These are phyloP conservation scores for Ophiosphaerella narmari DNA, from an alignment of 2,329 filamentous ascomycete genomes.

Conservation along the genomic window DNA sequence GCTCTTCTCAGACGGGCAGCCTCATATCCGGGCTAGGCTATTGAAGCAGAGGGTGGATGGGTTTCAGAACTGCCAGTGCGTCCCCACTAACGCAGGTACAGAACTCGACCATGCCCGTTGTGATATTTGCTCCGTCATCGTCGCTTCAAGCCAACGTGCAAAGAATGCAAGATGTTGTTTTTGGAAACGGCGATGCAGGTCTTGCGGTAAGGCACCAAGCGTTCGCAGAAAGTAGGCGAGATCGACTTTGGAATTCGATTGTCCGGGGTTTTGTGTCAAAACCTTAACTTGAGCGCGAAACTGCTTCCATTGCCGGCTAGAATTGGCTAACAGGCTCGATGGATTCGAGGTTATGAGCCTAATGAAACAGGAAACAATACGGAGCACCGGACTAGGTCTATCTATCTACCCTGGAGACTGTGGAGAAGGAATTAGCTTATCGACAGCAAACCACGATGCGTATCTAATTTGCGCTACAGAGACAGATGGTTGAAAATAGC, in stretches of 20 bases:
- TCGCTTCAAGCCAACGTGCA: slow-evolving; percentile 21
- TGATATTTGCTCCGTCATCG: slow-evolving; percentile 37
- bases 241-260: slow-evolving; percentile 6
- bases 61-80: slow-evolving; percentile 39
- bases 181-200: slow-evolving; percentile 34
- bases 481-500: slow-evolving; percentile 6
- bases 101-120: slow-evolving; percentile 32
- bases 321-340: neutral
- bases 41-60: slow-evolving; percentile 25
- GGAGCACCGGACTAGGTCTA: neutral
- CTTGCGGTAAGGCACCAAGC: slow-evolving; percentile 30
- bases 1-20: slow-evolving; percentile 25
- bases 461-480: slow-evolving; percentile 6
- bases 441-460: neutral
- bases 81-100: slow-evolving; percentile 46
- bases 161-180: slow-evolving; percentile 29
- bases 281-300: neutral
- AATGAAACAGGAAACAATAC: slow-evolving; percentile 1
- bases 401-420: too few species aligned
- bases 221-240: slow-evolving; percentile 29
- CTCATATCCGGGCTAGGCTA: slow-evolving; percentile 29
- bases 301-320: neutral
- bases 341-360: neutral
- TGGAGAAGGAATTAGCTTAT: too few species aligned
- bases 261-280: slow-evolving; percentile 1